Percentiles rank a stretch among this genome's conserved stretches.
These are phyloP conservation scores for Leptodontidium sp. DNA, from an alignment of 2,329 filamentous ascomycete genomes.

Conservation along the genomic window DNA sequence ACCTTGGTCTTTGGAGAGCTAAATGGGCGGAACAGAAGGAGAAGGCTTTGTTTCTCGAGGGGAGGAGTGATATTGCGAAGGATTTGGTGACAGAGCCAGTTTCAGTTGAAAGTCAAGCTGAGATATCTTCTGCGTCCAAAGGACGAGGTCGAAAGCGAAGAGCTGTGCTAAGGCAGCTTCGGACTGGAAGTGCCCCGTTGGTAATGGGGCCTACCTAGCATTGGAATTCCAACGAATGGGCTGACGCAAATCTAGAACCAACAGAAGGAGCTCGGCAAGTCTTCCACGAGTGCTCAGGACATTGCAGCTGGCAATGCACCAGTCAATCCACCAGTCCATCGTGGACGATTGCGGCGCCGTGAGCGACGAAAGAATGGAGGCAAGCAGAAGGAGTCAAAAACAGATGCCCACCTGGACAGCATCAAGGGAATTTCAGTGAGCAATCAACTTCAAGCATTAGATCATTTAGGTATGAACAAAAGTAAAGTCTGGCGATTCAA, in stretches of 20 bases:
- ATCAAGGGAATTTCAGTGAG: not conserved
- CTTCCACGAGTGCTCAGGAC: not conserved
- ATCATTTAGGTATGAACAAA: not conserved
- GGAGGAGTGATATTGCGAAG: not conserved
- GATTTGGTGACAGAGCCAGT: not conserved
- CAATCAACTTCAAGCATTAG: not conserved
- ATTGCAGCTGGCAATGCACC: not conserved
- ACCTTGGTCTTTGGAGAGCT: not conserved
- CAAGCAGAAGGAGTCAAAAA: not conserved
- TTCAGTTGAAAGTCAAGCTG: not conserved
- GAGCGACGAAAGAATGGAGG: not conserved
- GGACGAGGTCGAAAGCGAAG: slow-evolving; percentile 1
- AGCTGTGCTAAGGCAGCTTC: not conserved
- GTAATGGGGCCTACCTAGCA: not conserved
- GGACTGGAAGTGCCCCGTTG: not conserved
- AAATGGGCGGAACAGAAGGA: not conserved
- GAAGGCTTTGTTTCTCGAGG: not conserved
- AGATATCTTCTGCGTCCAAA: not conserved
- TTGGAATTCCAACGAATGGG: not conserved
- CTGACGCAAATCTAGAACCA: not conserved
- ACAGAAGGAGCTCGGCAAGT: not conserved
- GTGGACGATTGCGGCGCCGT: not conserved
- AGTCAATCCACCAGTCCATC: not conserved
- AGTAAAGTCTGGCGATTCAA: not conserved
- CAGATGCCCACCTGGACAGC: not conserved